These are phyloP conservation scores for Rhynchosporium secalis DNA, from an alignment of 2,329 filamentous ascomycete species.

Conservation along the genomic window DNA sequence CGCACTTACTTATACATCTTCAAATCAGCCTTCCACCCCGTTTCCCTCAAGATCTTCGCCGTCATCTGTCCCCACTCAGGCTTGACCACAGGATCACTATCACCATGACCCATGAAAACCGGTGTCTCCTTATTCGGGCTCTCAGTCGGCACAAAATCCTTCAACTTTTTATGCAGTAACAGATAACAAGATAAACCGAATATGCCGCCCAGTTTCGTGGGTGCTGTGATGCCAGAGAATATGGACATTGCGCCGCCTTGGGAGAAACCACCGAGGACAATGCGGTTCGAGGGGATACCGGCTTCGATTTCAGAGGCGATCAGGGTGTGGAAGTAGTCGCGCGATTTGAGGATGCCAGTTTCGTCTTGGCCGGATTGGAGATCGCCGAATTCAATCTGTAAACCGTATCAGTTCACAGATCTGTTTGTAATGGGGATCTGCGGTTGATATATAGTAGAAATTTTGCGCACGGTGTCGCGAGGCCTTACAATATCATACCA, in stretches of 20 bases:
- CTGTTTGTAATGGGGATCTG: not conserved
- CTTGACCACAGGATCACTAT: constrained; percentile 70
- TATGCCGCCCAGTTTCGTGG: constrained; percentile 79
- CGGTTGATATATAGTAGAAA: not conserved
- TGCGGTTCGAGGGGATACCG: constrained; percentile 78
- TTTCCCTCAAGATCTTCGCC: constrained; percentile 62
- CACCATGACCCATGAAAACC: constrained; percentile 89
- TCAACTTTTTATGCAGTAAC: constrained; percentile 65
- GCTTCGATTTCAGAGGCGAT: constrained; percentile 78
- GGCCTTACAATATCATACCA: constrained; percentile 77
- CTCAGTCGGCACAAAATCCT: constrained; percentile 54
- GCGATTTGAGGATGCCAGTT: constrained; percentile 69
- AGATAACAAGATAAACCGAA: constrained; percentile 84
- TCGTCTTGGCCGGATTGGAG: constrained; percentile 61
- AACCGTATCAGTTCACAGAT: constrained; percentile 11
- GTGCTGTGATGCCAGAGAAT: constrained; percentile 72
- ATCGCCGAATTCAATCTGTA: constrained; percentile 47
- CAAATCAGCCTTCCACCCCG: constrained; percentile 74
- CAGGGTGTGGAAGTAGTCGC: constrained; percentile 74
- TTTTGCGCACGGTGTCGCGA: constrained; percentile 30
- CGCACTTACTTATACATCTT: constrained; percentile 68
- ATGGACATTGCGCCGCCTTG: constrained; percentile 88
- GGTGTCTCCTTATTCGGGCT: constrained; percentile 72
- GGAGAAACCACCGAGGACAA: constrained; percentile 83
- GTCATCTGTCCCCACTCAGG: constrained; percentile 68